Conservation (phyloP, 768 basidiomycete species). For the Tylopilus vinaceipallidus region DNA sequence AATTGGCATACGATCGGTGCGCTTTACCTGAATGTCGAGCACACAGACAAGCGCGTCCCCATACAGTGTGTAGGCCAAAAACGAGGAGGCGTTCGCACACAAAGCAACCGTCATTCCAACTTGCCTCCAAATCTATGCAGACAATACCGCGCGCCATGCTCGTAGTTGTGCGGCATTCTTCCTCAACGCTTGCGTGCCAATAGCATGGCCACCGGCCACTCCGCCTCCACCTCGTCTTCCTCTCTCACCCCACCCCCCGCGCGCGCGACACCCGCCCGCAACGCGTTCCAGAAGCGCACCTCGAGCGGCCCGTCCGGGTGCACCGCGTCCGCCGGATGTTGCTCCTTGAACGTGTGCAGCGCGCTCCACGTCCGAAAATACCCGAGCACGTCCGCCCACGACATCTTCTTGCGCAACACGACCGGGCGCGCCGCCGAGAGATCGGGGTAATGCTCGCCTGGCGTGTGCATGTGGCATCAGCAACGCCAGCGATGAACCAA, state of each 20-base stretch:
- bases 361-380: slow-evolving; percentile 77
- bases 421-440: slow-evolving; percentile 36
- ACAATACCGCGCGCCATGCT: too few relatives aligned
- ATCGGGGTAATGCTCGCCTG: slow-evolving; percentile 43
- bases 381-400: slow-evolving; percentile 62
- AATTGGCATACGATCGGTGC: too few relatives aligned
- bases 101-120: too few relatives aligned
- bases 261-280: slow-evolving; percentile 41
- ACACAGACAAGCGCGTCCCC: too few relatives aligned
- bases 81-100: too few relatives aligned
- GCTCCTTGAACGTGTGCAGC: slow-evolving; percentile 63
- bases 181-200: slow-evolving; percentile 17
- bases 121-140: too few relatives aligned
- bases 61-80: too few relatives aligned
- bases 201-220: slow-evolving; percentile 39
- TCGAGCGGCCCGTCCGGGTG: slow-evolving; percentile 60
- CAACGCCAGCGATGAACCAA: background rate
- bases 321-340: slow-evolving; percentile 52
- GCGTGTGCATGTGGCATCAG: background rate
- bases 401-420: slow-evolving; percentile 56
- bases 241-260: slow-evolving; percentile 20
- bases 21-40: too few relatives aligned
- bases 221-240: slow-evolving; percentile 36
- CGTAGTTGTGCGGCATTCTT: too few relatives aligned
- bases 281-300: slow-evolving; percentile 56